Conservation (phyloP, 352 stramenopile genomes). For the Discostella stelligera region DNA sequence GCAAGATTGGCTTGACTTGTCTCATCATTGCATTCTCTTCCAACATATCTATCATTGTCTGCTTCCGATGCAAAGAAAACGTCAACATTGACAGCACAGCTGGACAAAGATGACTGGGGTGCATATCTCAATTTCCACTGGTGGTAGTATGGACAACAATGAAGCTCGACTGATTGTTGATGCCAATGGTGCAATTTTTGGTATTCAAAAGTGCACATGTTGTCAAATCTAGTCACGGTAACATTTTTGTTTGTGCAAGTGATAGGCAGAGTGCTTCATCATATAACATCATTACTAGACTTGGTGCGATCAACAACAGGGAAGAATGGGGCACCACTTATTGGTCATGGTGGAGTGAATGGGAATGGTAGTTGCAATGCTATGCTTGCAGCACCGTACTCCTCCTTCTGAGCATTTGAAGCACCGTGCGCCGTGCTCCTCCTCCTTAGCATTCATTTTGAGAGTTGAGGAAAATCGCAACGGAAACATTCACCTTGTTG, state of each 20-base stretch:
- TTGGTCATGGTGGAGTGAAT: conserved; percentile 76
- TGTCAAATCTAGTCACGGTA: conserved; percentile 76
- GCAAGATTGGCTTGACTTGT: conserved; percentile 54
- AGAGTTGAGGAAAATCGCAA: neutral
- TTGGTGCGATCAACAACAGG: conserved; percentile 15
- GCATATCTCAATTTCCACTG: conserved; percentile 54
- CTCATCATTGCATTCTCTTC: neutral
- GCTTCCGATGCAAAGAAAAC: neutral
- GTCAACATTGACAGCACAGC: neutral
- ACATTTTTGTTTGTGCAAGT: conserved; percentile 24
- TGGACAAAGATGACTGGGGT: conserved; percentile 65
- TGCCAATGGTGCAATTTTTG: conserved; percentile 11
- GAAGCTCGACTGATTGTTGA: conserved; percentile 14
- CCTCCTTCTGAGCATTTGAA: neutral
- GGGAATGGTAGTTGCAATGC: conserved; percentile 78
- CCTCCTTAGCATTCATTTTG: neutral
- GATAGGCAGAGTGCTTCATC: neutral
- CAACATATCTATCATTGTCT: neutral
- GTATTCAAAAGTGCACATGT: conserved; percentile 24
- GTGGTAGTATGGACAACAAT: conserved; percentile 3
- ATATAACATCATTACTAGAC: neutral
- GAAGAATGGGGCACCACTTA: conserved; percentile 23
- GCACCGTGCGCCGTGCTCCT: neutral
- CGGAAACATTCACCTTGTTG: conserved; percentile 1
- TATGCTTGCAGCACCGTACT: conserved; percentile 16